phyloP scores from a whole-genome alignment of 1,284 basidiomycete genomes.

The Pholiota adiposa region DNA sequence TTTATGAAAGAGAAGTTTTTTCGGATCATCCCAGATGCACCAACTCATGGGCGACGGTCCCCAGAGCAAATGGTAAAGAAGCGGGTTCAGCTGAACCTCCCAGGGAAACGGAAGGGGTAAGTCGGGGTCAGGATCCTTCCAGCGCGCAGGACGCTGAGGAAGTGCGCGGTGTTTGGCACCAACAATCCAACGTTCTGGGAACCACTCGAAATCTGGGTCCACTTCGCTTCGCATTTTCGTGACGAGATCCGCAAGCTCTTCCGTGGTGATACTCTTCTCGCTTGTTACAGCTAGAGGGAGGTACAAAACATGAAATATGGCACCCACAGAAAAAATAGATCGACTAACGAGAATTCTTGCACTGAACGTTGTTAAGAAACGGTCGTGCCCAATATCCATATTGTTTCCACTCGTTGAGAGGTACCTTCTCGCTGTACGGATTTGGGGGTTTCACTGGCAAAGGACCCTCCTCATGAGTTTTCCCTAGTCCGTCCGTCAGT shows the following conservation, averaged over 20 bases:
- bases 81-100: constrained; percentile 57
- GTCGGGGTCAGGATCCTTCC: constrained; percentile 41
- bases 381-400: constrained; percentile 50
- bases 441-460: neutral
- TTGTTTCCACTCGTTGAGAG: constrained; percentile 45
- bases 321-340: neutral
- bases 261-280: constrained; percentile 23
- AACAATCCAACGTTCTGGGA: constrained; percentile 44
- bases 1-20: constrained; percentile 28
- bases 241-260: constrained; percentile 41
- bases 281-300: constrained; percentile 19
- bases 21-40: constrained; percentile 42
- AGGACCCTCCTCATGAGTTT: neutral
- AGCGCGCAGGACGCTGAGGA: constrained; percentile 51
- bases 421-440: constrained; percentile 26
- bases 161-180: constrained; percentile 50
- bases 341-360: constrained; percentile 44
- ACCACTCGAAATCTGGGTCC: constrained; percentile 20
- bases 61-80: constrained; percentile 47
- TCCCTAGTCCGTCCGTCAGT: neutral
- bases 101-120: constrained; percentile 45
- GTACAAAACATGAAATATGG: neutral
- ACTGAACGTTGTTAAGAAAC: constrained; percentile 35
- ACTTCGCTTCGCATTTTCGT: constrained; percentile 36
- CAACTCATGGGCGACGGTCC: constrained; percentile 52